Evolutionary conservation across 441 rosid species (phyloP), one percentile per base, ranked within the genome.

Genomic region (Aleurites moluccanus): DNA sequence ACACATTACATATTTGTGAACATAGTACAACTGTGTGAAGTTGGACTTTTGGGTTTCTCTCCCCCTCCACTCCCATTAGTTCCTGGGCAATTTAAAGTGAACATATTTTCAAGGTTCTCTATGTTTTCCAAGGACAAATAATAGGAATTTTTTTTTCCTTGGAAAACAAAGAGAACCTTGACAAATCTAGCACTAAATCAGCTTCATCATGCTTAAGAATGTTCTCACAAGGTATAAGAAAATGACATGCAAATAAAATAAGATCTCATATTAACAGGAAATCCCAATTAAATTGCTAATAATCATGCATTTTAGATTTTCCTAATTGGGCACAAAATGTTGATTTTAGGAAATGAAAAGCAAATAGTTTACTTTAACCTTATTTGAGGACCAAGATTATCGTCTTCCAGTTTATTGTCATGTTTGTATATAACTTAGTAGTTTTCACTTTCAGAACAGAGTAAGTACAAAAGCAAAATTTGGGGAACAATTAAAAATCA

Each of bases 221-320:
- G 30, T 64, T 52, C 10, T 62, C 38, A 47, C 10, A 25, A 40
- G 49, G 35, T 63, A 33, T 28, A 13, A 30, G 55, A 47, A 13
- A 3, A 40, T 42, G 5, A 2, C 4, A 4, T 10, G 25, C 21
- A 9, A 45, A 72, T 10, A 15, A 21, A 73, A 38, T 14, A 64
- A 65, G 56, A 65, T 53, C 56, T 13, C 38, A 40, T 21, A 62
- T 13, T 28, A 72, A 18, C 42, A 65, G 35, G 44, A 74, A 13
- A 67, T 44, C 30, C 42, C 20, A 23, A 67, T 42, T 40, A 66
- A 44, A 57, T 67, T 75, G 65, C 35, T 45, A 16, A 60, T 30
- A 49, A 1, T 11, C 4, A 10, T 11, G 4, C 40, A 42, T 53
- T 64, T 65, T 21, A 52, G 38, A 40, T 53, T 27, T 55, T 56